phyloP scores from a whole-genome alignment of 768 basidiomycete genomes.

The Pulveroboletus sp. region DNA sequence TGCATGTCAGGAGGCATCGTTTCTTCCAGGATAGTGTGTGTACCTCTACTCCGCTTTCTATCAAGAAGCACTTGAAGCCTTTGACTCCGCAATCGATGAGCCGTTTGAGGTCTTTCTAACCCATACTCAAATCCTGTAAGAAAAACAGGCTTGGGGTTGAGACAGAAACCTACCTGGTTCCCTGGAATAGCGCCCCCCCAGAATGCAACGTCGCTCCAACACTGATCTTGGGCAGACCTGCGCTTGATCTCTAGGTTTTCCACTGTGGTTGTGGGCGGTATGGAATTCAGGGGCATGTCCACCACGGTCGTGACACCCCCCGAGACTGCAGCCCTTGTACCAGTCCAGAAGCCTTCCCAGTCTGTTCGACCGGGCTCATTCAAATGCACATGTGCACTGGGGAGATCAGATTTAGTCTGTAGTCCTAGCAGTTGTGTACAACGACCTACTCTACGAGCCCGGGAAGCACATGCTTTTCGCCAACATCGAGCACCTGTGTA shows the following conservation, averaged over 20 bases:
- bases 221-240: constrained; percentile 61
- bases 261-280: constrained; percentile 91
- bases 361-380: constrained; percentile 91
- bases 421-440: not conserved
- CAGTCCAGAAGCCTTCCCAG: constrained; percentile 93
- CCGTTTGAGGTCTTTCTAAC: constrained; percentile 66
- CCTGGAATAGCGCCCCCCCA: constrained; percentile 92
- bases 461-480: constrained; percentile 58
- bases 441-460: constrained; percentile 71
- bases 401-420: not conserved
- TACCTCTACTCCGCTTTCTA: constrained; percentile 93
- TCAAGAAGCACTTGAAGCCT: constrained; percentile 97
- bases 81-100: constrained; percentile 78
- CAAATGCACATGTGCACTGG: constrained; percentile 85
- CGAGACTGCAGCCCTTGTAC: constrained; percentile 84
- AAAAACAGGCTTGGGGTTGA: not conserved
- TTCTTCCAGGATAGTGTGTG: constrained; percentile 7
- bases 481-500: constrained; percentile 50
- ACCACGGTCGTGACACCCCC: constrained; percentile 95
- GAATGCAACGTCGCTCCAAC: constrained; percentile 72
- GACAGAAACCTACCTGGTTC: constrained; percentile 56
- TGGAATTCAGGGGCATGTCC: constrained; percentile 98
- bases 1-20: constrained; percentile 3
- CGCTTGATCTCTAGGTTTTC: constrained; percentile 69
- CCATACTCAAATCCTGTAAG: not conserved